Base-by-base conservation (phyloP, 495 filamentous ascomycete species). In the Letharia columbiana region DNA sequence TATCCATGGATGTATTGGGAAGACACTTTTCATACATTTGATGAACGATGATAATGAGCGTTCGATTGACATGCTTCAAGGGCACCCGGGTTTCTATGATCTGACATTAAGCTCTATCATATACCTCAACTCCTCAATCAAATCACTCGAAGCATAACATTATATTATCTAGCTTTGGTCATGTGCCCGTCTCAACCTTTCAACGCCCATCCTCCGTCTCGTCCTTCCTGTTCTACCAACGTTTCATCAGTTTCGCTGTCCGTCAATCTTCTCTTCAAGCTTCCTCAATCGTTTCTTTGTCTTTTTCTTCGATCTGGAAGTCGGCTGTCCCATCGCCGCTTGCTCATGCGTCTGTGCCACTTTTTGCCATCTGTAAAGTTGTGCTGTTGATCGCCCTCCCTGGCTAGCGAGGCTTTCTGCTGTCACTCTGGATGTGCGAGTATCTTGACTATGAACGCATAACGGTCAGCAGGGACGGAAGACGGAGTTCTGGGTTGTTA, bases 301-400 rank as follows among this genome's bases (percentile, higher is more conserved):
- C n/a, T 28, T 41, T 18, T 37, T 20, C 62, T 20, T 49, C 5
- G 62, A 47, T 18, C 60, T 28, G 8, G 41, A 45, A 18, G 60
- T 61, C 23, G 23, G 40, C 23, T 31, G 39, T 47, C 39, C 60
- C 3, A 61, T 39, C 11, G 60, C 60, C n/a, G 35, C n/a, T 39
- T 56, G 44, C 62, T 64, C 50, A 33, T 61, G 60, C 23, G 41
- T 35, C n/a, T 61, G n/a, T 11, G 40, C 7, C 23, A 18, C 33
- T 18, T 11, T 20, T 18, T 23, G 28, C 60, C 60, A 61, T 10
- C n/a, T 33, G 8, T 61, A 23, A 18, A 61, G 40, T 20, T 61
- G 60, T 15, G 60, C 15, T 31, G 7, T 61, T 20, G 60, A 20
- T 23, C 8, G 60, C 23, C 33, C 60, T 18, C 28, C 60, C 40